Evolutionary conservation across 805 yeast species (phyloP), one percentile per base, ranked within the genome.

Genomic region (Candida arabinofermentans): DNA sequence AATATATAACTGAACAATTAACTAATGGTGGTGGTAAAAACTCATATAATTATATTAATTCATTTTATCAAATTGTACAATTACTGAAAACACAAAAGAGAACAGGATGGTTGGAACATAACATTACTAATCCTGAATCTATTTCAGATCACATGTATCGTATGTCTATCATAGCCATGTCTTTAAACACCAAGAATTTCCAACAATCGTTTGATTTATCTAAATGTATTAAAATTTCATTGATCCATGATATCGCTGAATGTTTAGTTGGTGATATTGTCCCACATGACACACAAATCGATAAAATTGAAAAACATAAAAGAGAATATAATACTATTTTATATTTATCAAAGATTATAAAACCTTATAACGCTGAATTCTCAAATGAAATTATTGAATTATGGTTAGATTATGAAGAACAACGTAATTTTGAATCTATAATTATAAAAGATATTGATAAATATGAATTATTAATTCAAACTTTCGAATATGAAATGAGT

Each of bases 111-210:
- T 64, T 91, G 17, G 91, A 88, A 58, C 79, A 77, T 55, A 74
- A 77, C 9, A 58, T 70, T 14, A 70, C 70, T 1, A 54, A 69
- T 21, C 80, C 82, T 3, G 86, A 88, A 62, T 77, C 85, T 39
- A 88, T 89, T 39, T 76, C 87, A n/a, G 97, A 90, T 64, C 97
- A 91, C 62, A 90, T 90, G 96, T 90, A 91, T 60, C 72, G 99
- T 43, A 90, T 91, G 96, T 79, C 88, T 5, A 69, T 90, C 17
- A 78, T 88, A 33, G 71, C 91, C 18, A 77, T 89, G 83, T 62
- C 88, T 19, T 72, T 87, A 33, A 76, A 77, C 16, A 52, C 46
- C 12, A 46, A 46, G 13, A 46, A 43, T 24, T 49, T 47, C 21
- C 43, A 47, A 6, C 46, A 46, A 14, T 42, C 34, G 64, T 63